Evolutionary conservation across 768 basidiomycete species (phyloP).

Genomic region (Neoboletus brunneissimus): DNA sequence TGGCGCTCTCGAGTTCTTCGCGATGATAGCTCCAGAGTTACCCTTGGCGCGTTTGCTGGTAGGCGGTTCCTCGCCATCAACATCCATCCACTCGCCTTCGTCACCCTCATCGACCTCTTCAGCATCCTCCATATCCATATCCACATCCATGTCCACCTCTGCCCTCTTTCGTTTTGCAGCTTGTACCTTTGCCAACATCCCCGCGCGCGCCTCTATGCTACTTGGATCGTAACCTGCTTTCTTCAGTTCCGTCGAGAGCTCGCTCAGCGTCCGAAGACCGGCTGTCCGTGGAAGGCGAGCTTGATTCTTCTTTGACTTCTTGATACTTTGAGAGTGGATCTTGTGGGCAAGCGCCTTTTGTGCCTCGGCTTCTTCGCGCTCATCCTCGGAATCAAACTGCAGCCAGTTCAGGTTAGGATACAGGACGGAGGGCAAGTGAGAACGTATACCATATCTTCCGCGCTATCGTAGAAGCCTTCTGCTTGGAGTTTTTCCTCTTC

Average conservation of each 20-base stretch:
- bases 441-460: constrained; percentile 73
- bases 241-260: constrained; percentile 79
- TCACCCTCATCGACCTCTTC: constrained; percentile 36
- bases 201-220: constrained; percentile 84
- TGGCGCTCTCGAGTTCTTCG: constrained; percentile 54
- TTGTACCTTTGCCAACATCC: constrained; percentile 71
- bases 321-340: constrained; percentile 69
- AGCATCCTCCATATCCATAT: constrained; percentile 60
- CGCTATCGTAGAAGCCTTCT: constrained; percentile 93
- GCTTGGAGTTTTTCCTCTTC: constrained; percentile 94
- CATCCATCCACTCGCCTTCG: constrained; percentile 53
- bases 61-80: constrained; percentile 48
- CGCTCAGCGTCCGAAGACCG: constrained; percentile 60
- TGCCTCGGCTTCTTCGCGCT: constrained; percentile 69
- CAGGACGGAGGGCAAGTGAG: not conserved
- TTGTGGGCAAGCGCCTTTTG: constrained; percentile 59
- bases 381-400: constrained; percentile 65
- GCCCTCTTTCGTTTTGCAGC: constrained; percentile 61
- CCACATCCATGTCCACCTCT: constrained; percentile 53
- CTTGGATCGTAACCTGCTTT: constrained; percentile 88
- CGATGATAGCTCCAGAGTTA: constrained; percentile 54
- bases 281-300: constrained; percentile 74
- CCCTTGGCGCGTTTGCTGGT: constrained; percentile 61
- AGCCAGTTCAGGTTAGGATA: not conserved
- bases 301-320: constrained; percentile 86